These are phyloP conservation scores for Mycena kentingensis DNA, from an alignment of 768 basidiomycete species.

Conservation along the genomic window DNA sequence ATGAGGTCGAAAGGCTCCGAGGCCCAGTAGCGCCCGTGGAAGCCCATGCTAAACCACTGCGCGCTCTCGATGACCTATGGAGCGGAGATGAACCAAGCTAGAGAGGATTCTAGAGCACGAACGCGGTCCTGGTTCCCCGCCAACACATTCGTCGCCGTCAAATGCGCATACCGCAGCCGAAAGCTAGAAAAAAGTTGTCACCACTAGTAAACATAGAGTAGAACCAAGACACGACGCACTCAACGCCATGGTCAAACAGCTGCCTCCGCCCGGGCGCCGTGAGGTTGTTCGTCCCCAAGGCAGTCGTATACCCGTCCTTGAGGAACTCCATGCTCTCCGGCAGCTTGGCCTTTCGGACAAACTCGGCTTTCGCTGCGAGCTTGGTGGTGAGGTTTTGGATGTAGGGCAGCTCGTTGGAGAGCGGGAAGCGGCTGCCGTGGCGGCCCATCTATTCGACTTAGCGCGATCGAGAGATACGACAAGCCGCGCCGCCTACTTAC, in stretches of 20 bases:
- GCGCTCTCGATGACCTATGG: slow-evolving; percentile 39
- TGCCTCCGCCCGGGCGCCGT: slow-evolving; percentile 39
- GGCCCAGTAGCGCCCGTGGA: slow-evolving; percentile 37
- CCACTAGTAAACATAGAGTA: background rate
- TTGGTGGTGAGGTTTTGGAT: slow-evolving; percentile 36
- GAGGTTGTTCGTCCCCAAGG: slow-evolving; percentile 37
- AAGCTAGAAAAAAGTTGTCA: slow-evolving; percentile 21
- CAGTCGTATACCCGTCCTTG: slow-evolving; percentile 37
- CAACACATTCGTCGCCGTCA: slow-evolving; percentile 28
- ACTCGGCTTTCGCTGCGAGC: slow-evolving; percentile 28
- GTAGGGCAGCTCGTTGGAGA: slow-evolving; percentile 32
- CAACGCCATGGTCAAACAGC: slow-evolving; percentile 43
- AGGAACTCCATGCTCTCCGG: slow-evolving; percentile 39
- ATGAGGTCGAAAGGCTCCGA: slow-evolving; percentile 31
- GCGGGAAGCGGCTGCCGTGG: slow-evolving; percentile 43
- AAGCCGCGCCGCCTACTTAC: too few relatives aligned
- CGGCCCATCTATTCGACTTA: slow-evolving; percentile 37
- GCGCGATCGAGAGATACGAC: background rate
- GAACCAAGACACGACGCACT: slow-evolving; percentile 26
- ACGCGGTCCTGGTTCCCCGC: slow-evolving; percentile 37
- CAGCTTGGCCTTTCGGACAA: slow-evolving; percentile 31
- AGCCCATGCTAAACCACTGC: slow-evolving; percentile 42
- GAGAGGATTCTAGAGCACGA: slow-evolving; percentile 1
- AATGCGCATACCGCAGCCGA: slow-evolving; percentile 32
- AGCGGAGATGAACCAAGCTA: background rate